Base-by-base conservation (phyloP, 1,139 yeast genomes). In the Suhomyces kunorum region DNA sequence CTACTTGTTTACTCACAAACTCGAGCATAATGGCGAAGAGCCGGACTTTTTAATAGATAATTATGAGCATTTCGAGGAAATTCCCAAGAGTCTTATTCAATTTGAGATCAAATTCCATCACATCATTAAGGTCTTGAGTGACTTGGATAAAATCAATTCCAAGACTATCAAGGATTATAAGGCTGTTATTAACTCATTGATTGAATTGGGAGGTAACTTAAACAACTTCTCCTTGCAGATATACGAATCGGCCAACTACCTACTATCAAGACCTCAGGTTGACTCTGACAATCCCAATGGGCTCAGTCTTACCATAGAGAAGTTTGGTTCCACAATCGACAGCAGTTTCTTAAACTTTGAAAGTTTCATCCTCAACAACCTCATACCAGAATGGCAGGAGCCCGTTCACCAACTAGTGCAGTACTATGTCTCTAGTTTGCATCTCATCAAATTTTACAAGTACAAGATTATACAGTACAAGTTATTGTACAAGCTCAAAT, bases 371-470 rank as follows among this genome's bases (percentile, higher is more conserved):
- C 51, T 60, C 28, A 55, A 62, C 30, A 55, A 59, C 29, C 62
- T 70, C 31, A 58, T 71, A 6, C 74, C 77, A 1, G 61, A 66
- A 38, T 72, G 76, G 76, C 75, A 72, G 45, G 78, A 73, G 47
- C 73, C 75, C 9, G 61, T 71, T 22, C 63, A 66, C 47, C 76
- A 70, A 48, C 50, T 71, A 36, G 59, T 65, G 16, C 76, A 69
- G 45, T 70, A 73, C 43, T 66, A 66, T 46, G 48, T 62, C 32
- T 54, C 71, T 6, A 64, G 73, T 8, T 55, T 71, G 31, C 70
- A 68, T 41, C 51, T 71, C 31, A 58, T 72, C 32, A 67, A 68
- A 40, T 72, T 71, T 48, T 73, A 69, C 60, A 73, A 73, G 52
- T 71, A 63, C 55, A 73, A 73, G 48, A 62, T 73, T 19, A 56